A percentile compares a stretch with the other conserved stretches of the same genome.
phyloP scores from a whole-genome alignment of 257 asterid genomes.

The Scutellaria minor region DNA sequence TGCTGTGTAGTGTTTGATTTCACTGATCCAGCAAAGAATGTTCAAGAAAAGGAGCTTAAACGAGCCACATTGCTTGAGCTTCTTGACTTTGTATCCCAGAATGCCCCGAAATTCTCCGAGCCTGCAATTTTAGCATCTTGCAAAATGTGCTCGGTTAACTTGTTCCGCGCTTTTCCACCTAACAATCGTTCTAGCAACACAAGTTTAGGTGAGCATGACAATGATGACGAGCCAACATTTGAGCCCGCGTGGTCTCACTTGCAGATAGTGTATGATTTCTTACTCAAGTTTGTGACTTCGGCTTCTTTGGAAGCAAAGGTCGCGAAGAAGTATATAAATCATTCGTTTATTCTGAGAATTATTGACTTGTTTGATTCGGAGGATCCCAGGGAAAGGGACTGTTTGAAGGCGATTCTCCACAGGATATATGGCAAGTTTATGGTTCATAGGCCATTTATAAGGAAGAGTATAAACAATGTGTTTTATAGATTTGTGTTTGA shows the following conservation, averaged over 20 bases:
- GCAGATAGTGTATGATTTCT: slow-evolving; percentile 81
- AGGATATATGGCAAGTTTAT: slow-evolving; percentile 90
- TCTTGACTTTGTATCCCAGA: slow-evolving; percentile 69
- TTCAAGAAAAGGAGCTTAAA: slow-evolving; percentile 77
- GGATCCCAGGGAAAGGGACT: slow-evolving; percentile 96
- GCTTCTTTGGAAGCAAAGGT: slow-evolving; percentile 70
- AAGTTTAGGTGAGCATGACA: slow-evolving; percentile 57
- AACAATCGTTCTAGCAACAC: slow-evolving; percentile 44
- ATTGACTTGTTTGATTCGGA: slow-evolving; percentile 86
- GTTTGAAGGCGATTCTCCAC: slow-evolving; percentile 80
- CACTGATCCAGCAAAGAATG: slow-evolving; percentile 59
- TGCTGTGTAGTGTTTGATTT: slow-evolving; percentile 88
- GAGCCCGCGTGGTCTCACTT: slow-evolving; percentile 94
- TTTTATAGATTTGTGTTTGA: slow-evolving; percentile 77
- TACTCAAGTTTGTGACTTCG: slow-evolving; percentile 77
- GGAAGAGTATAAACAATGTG: slow-evolving; percentile 78
- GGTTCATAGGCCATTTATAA: slow-evolving; percentile 80
- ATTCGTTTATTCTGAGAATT: slow-evolving; percentile 61
- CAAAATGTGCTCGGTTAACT: slow-evolving; percentile 84
- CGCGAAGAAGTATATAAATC: slow-evolving; percentile 79
- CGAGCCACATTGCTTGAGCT: slow-evolving; percentile 78
- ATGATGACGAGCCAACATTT: slow-evolving; percentile 74
- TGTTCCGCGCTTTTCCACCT: slow-evolving; percentile 81
- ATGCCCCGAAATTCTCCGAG: slow-evolving; percentile 66
- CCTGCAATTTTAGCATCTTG: slow-evolving; percentile 77